Base-by-base conservation (phyloP, 176 grass and related monocot species). In the Secale cereale region DNA sequence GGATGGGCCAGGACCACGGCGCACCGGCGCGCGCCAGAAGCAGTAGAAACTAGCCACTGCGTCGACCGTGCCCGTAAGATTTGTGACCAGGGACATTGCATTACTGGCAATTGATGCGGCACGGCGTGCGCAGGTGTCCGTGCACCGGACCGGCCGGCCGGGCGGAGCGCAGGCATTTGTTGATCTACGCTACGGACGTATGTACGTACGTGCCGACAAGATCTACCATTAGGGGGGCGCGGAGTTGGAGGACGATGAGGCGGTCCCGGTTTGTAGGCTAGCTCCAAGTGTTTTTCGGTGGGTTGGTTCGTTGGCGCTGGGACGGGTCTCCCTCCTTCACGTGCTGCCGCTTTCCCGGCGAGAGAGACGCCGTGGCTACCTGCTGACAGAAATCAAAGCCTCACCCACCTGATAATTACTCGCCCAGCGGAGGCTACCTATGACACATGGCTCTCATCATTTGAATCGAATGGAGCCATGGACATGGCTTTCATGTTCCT, bases 361-460 rank as follows among this genome's bases (percentile, higher is more conserved):
- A 81, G 39, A 45, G 76, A 30, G 88, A 90, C 45, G 78, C 54
- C 54, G 71, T 6, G n/a, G 70, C 87, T 57, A 89, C 60, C 45
- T 36, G 71, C 37, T 54, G 61, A 46, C 67, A 39, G 0, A 16
- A 69, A 37, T 50, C 48, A 22, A 16, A 6, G 15, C n/a, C 64
- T 8, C 76, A 84, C 61, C 70, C 10, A 19, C 61, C 69, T 7
- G 29, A 85, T 54, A 72, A 72, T 43, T 0, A 72, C 37, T 7
- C 36, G 3, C 0, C 37, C 1, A 70, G 67, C 35, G 35, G 41
- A 26, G 59, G 14, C 16, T 11, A n/a, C n/a, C n/a, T n/a, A 13
- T 30, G 23, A 65, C 25, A 17, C 28, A 13, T 35, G 61, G 32
- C 16, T 46, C 46, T 79, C 40, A 27, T 19, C n/a, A n/a, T n/a